Base-by-base conservation (phyloP, 306 rosid species). In the Fragaria nilgerrensis region DNA sequence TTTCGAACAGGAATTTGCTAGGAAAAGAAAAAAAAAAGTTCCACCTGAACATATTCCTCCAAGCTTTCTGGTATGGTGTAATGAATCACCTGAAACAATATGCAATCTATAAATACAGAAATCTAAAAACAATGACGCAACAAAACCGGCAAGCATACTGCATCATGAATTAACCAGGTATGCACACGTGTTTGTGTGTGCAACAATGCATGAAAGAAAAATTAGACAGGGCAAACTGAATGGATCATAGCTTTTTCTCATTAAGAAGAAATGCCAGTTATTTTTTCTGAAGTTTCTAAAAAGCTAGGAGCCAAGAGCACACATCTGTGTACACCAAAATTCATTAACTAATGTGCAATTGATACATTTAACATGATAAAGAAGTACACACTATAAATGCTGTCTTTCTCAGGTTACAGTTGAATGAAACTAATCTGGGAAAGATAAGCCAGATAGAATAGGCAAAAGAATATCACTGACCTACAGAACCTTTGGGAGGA, bases 21-120 rank as follows among this genome's bases (percentile, higher is more conserved):
- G 5, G 3, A 7, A 1, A 52, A 19, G 19, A 47, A 5, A 3
- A 50, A 17, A 52, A 75, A 84, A 77, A 62, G 45, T 65, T 85
- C 22, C 47, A 94, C 97, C 92, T 94, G 98, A 68, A 94, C 97
- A 86, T 94, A 94, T 80, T 84, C 96, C 88, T 94, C 98, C 81
- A 90, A 84, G 89, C 97, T 94, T 85, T 88, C 97, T 66, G 98
- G 98, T 84, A 94, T 80, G 84, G 97, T 90, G 85, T 90, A 90
- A 85, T 92, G 97, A 83, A 94, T 88, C 77, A 94, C 98, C 98
- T 94, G 89, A 81, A 81, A 88, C 63, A 79, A 61, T 63, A 70
- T 48, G 74, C 7, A 48, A 62, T 59, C 50, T 56, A 36, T 77
- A 37, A 32, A 36, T 37, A 23, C 19, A 63, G 77, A 75, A 52